Evolutionary conservation across 106 monocot species (phyloP), one percentile per base, ranked within the genome.

Genomic region (Apostasia ramifera): DNA sequence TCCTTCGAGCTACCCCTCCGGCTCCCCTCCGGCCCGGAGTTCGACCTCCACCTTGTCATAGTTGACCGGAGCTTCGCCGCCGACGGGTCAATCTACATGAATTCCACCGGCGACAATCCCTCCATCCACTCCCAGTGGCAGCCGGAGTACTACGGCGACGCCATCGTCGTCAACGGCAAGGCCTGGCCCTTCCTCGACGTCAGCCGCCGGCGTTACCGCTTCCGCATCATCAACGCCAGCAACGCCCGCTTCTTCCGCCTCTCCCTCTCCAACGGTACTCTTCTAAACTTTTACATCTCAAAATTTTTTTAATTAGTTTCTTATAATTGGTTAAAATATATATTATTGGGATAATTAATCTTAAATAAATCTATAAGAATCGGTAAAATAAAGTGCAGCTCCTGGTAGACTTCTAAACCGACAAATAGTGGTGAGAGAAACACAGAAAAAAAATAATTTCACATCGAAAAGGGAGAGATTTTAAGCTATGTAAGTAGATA

Each of bases 121-220:
- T 14, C 38, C 48, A 79, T 92, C 68, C 95, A 95, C 75, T 91
- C 92, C 42, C 85, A 93, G 51, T 94, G 94, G 94, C 94, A 91
- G 71, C 95, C 95, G 3, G 95, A 95, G 80, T 95, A 89, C 77
- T 95, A 89, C 60, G 95, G 95, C 53, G 66, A 82, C 58, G 92
- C 75, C 60, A 78, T 97, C 64, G 58, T 87, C 56, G 97, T 90
- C 79, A 97, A 97, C 69, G 97, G 97, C 8, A 97, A 90, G 69
- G 97, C 89, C 1, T 97, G 97, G 97, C 97, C 97, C 0, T 71
- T 51, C 59, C 70, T 91, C 69, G 58, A 43, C 12, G 93, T 94
- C 68, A 65, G 66, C 37, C 79, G 82, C n/a, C 71, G 82, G 14
- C 81, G 71, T 46, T 92, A 95, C 63, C 79, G 95, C 26, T 86